phyloP scores from a whole-genome alignment of 2,329 filamentous ascomycete species.

The Fonsecaea monophora region DNA sequence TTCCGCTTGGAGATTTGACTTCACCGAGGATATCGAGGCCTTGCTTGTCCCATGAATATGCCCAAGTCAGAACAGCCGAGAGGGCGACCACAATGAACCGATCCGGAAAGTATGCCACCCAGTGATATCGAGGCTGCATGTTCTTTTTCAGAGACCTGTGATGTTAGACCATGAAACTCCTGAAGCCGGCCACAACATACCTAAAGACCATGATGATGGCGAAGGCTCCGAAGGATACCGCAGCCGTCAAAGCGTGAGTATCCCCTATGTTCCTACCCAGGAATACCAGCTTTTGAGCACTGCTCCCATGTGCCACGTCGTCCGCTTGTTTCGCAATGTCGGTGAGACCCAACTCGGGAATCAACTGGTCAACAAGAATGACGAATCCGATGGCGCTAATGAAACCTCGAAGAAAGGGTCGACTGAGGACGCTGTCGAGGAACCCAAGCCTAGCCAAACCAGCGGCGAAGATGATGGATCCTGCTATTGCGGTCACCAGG shows the following conservation, averaged over 20 bases:
- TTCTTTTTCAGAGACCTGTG: slow-evolving; percentile 77
- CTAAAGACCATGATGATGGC: slow-evolving; percentile 87
- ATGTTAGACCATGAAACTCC: slow-evolving; percentile 19
- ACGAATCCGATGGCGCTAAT: slow-evolving; percentile 97
- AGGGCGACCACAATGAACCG: slow-evolving; percentile 87
- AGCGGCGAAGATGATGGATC: slow-evolving; percentile 84
- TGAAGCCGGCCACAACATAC: slow-evolving; percentile 56
- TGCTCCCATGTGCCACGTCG: slow-evolving; percentile 77
- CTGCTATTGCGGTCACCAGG: slow-evolving; percentile 84
- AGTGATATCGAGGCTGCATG: slow-evolving; percentile 78
- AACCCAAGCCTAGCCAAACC: slow-evolving; percentile 88
- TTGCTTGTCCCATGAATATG: slow-evolving; percentile 75
- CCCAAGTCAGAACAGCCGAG: slow-evolving; percentile 79
- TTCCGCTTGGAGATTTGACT: slow-evolving; percentile 69
- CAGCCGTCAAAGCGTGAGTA: slow-evolving; percentile 75
- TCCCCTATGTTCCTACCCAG: slow-evolving; percentile 70
- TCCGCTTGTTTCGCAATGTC: slow-evolving; percentile 66
- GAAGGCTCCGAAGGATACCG: slow-evolving; percentile 80
- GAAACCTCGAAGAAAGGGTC: slow-evolving; percentile 91
- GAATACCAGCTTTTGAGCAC: slow-evolving; percentile 83
- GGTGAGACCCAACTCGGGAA: slow-evolving; percentile 84
- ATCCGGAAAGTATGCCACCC: slow-evolving; percentile 87
- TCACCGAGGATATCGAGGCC: slow-evolving; percentile 85
- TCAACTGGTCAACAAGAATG: slow-evolving; percentile 91
- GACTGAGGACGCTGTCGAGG: slow-evolving; percentile 89